These are phyloP conservation scores for Flaveria linearis DNA, from an alignment of 129 eudicot species.

Conservation along the genomic window DNA sequence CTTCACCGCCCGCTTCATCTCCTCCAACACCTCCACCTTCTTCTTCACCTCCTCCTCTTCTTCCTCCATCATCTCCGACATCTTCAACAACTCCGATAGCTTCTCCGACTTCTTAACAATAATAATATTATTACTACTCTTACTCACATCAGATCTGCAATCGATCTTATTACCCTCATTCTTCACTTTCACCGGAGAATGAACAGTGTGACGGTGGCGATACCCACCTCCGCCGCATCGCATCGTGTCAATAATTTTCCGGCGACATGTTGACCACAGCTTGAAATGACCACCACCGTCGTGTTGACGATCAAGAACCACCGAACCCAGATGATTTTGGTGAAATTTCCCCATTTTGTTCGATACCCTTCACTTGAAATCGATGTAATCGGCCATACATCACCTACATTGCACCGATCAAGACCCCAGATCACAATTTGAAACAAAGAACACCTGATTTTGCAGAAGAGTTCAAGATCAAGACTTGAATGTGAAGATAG, in stretches of 20 bases:
- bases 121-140: background rate
- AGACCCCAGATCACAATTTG: background rate
- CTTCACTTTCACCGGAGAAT: slow-evolving; percentile 21
- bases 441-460: background rate
- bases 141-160: slow-evolving; percentile 32
- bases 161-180: background rate
- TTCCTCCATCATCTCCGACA: slow-evolving; percentile 44
- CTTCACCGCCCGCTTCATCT: slow-evolving; percentile 61
- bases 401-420: slow-evolving; percentile 30
- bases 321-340: slow-evolving; percentile 49
- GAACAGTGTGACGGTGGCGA: slow-evolving; percentile 25
- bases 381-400: background rate
- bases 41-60: slow-evolving; percentile 60
- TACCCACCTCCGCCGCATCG: slow-evolving; percentile 64
- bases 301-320: slow-evolving; percentile 37
- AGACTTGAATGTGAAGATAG: background rate
- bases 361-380: background rate
- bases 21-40: slow-evolving; percentile 64
- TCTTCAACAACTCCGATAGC: slow-evolving; percentile 65
- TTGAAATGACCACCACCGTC: slow-evolving; percentile 27
- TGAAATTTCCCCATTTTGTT: slow-evolving; percentile 40
- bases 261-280: slow-evolving; percentile 55
- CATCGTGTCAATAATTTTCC: slow-evolving; percentile 51
- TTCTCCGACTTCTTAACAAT: slow-evolving; percentile 48
- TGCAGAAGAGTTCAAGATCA: slow-evolving; percentile 23